phyloP scores from a whole-genome alignment of 371 early-diverging fungal species.

The Mucor velutinosus region DNA sequence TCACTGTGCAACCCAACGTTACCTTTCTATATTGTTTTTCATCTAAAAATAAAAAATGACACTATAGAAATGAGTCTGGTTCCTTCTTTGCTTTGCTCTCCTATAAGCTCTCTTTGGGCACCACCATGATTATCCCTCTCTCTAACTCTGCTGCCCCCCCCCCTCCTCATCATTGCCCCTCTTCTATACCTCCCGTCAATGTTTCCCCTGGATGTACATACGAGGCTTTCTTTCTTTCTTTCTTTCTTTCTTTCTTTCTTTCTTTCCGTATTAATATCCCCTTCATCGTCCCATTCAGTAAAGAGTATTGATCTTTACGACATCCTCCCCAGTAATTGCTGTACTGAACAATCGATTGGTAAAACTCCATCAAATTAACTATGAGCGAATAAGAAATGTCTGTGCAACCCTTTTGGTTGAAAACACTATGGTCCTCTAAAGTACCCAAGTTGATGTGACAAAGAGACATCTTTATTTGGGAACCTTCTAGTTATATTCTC shows the following conservation, averaged over 20 bases:
- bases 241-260: too few species aligned
- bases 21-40: neutral
- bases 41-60: constrained; percentile 1
- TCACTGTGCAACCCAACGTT: neutral
- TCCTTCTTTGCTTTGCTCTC: constrained; percentile 1
- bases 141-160: too few species aligned
- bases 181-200: too few species aligned
- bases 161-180: too few species aligned
- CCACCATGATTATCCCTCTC: neutral
- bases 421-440: neutral
- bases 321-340: neutral
- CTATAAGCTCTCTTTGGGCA: neutral
- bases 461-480: neutral
- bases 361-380: neutral
- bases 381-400: neutral
- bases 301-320: too few species aligned
- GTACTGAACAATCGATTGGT: neutral
- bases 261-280: too few species aligned
- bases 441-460: neutral
- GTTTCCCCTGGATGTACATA: too few species aligned
- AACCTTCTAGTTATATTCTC: neutral
- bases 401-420: neutral
- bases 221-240: too few species aligned
- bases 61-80: neutral
- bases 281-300: too few species aligned